Percentiles rank a stretch among this genome's conserved stretches.
Evolutionary conservation across 129 eudicot species (phyloP).

Genomic region (Artemisia annua): DNA sequence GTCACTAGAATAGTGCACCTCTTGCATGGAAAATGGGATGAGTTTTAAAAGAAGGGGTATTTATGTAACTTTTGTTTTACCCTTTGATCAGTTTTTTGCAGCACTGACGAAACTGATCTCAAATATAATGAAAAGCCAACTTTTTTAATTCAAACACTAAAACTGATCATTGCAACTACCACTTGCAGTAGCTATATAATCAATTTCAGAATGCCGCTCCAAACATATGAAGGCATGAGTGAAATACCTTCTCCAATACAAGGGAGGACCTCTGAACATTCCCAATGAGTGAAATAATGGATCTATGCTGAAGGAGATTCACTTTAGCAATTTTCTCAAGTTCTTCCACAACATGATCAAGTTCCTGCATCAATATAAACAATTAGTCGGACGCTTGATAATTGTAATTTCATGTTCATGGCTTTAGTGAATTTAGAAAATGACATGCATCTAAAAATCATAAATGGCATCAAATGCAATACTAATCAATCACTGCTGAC

Average conservation of each 20-base stretch:
- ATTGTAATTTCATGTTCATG: background rate
- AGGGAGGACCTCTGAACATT: conserved; percentile 91
- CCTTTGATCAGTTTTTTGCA: background rate
- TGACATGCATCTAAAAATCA: background rate
- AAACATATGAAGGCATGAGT: background rate
- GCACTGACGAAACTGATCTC: background rate
- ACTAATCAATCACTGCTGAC: background rate
- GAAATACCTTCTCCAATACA: conserved; percentile 73
- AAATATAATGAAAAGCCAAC: background rate
- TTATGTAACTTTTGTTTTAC: background rate
- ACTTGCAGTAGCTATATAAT: background rate
- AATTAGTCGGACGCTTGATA: background rate
- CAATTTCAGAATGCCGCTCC: background rate
- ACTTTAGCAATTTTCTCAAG: conserved; percentile 90
- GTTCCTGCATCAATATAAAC: conserved; percentile 50
- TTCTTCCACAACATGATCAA: conserved; percentile 86
- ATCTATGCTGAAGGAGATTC: conserved; percentile 73
- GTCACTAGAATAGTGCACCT: no score
- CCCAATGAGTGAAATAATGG: conserved; percentile 91
- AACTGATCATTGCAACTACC: background rate
- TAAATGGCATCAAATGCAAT: background rate
- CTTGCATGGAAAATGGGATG: background rate
- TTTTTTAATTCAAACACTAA: background rate
- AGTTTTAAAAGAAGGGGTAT: background rate
- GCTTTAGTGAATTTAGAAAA: background rate